phyloP scores from a whole-genome alignment of 768 basidiomycete genomes.

The Pholiota molesta region DNA sequence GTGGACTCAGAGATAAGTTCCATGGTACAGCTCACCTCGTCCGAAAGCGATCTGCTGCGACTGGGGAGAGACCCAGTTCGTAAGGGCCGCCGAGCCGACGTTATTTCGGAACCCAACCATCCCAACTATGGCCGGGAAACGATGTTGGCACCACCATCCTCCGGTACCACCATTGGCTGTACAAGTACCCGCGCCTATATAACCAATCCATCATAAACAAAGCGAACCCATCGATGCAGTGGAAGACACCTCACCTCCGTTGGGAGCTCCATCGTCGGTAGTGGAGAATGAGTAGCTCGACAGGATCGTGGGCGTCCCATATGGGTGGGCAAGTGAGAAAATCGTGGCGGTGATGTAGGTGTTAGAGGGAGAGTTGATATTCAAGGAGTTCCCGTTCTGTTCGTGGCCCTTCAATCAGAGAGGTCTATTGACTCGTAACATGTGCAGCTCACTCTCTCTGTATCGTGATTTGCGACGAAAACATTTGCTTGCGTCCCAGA shows the following conservation, averaged over 20 bases:
- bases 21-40: constrained; percentile 42
- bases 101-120: constrained; percentile 69
- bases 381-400: constrained; percentile 56
- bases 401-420: neutral
- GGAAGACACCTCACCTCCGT: constrained; percentile 40
- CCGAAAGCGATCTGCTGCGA: constrained; percentile 69
- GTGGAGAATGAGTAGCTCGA: constrained; percentile 59
- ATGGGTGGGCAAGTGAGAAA: constrained; percentile 69
- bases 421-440: neutral
- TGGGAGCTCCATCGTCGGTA: constrained; percentile 61
- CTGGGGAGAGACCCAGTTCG: constrained; percentile 60
- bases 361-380: constrained; percentile 64
- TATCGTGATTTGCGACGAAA: constrained; percentile 73
- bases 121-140: constrained; percentile 56
- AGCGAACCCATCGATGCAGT: neutral
- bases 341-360: constrained; percentile 61
- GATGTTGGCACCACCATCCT: constrained; percentile 73
- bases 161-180: constrained; percentile 49
- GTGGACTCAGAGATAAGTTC: too few species aligned
- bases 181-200: constrained; percentile 51
- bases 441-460: constrained; percentile 49
- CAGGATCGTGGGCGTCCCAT: constrained; percentile 66
- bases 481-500: constrained; percentile 55
- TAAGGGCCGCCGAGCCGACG: constrained; percentile 53
- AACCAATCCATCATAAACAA: neutral